Evolutionary conservation across 1,139 yeast species (phyloP).

Genomic region (Taphrina sp.): DNA sequence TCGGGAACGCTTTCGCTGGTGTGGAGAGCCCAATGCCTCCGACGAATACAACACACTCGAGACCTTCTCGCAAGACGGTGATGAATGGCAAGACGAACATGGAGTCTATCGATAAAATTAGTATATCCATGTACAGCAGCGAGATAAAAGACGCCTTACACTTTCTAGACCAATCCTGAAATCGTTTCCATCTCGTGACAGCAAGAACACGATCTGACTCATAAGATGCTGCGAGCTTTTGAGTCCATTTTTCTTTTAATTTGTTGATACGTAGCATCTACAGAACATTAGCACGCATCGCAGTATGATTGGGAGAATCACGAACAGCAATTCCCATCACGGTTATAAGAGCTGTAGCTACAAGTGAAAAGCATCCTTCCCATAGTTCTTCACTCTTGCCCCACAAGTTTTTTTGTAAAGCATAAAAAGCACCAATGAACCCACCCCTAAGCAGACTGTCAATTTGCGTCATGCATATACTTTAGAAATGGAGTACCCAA

Average conservation of each 20-base stretch:
- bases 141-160: background rate
- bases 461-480: too few relatives aligned
- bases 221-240: constrained; percentile 77
- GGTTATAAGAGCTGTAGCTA: constrained; percentile 81
- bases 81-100: constrained; percentile 74
- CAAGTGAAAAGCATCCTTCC: constrained; percentile 83
- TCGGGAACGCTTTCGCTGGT: constrained; percentile 75
- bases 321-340: constrained; percentile 74
- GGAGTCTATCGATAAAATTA: constrained; percentile 41
- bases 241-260: constrained; percentile 88
- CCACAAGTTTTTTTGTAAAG: constrained; percentile 81
- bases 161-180: constrained; percentile 10
- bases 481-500: too few relatives aligned
- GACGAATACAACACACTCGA: constrained; percentile 82
- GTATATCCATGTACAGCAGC: background rate
- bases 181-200: background rate
- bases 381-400: constrained; percentile 81
- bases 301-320: background rate
- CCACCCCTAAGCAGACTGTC: constrained; percentile 54
- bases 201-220: constrained; percentile 33
- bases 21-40: constrained; percentile 81
- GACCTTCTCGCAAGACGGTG: constrained; percentile 80
- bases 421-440: constrained; percentile 79
- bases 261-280: constrained; percentile 79
- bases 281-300: background rate